These are phyloP conservation scores for Cercospora sojina DNA, from an alignment of 2,329 filamentous ascomycete genomes.

Conservation along the genomic window DNA sequence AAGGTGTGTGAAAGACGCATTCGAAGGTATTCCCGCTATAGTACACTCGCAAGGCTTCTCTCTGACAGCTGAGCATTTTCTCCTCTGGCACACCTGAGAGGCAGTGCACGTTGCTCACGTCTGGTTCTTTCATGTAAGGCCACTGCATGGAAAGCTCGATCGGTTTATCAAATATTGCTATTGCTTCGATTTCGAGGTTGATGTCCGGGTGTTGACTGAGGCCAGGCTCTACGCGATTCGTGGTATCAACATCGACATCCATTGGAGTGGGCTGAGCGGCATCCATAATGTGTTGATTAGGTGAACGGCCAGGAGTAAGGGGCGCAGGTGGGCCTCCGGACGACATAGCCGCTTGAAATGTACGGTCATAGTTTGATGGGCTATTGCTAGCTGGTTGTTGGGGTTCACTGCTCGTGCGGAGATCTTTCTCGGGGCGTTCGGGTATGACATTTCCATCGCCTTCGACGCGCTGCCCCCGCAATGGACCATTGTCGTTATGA, in stretches of 20 bases:
- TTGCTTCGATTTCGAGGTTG: neutral
- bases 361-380: neutral
- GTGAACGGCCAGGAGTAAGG: neutral
- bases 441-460: neutral
- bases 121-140: neutral
- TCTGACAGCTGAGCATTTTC: neutral
- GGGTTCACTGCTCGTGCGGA: neutral
- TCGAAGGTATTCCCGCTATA: conserved; percentile 8
- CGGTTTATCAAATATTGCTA: neutral
- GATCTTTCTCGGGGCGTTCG: neutral
- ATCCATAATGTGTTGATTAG: neutral
- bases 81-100: neutral
- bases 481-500: no score
- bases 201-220: neutral
- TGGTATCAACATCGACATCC: neutral
- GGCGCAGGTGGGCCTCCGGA: neutral
- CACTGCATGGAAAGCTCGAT: neutral
- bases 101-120: neutral
- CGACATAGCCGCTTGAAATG: no score
- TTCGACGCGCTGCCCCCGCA: no score
- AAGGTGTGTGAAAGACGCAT: conserved; percentile 7
- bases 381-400: neutral
- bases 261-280: neutral
- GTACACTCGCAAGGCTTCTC: neutral
- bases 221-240: neutral